These are phyloP conservation scores for Hyphopichia khmerensis DNA, from an alignment of 1,139 yeast species.

Conservation along the genomic window DNA sequence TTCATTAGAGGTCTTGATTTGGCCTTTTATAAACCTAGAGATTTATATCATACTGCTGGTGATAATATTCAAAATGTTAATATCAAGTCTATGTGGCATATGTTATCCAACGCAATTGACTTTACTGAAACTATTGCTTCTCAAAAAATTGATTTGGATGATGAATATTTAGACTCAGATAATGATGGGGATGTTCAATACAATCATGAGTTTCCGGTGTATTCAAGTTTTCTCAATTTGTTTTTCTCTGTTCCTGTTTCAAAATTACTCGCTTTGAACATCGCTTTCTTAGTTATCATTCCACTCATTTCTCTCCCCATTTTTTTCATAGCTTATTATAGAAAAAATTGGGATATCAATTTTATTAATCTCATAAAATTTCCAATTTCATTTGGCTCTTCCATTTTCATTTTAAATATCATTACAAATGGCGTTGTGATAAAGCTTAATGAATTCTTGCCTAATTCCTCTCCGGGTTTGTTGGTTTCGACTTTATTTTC, in stretches of 20 bases:
- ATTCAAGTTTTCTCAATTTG: slow-evolving; percentile 58
- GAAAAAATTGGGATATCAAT: slow-evolving; percentile 51
- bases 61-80: slow-evolving; percentile 70
- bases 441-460: slow-evolving; percentile 51
- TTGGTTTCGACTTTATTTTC: slow-evolving; percentile 42
- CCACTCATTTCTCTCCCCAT: slow-evolving; percentile 56
- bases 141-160: slow-evolving; percentile 38
- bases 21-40: slow-evolving; percentile 62
- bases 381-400: slow-evolving; percentile 52
- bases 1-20: slow-evolving; percentile 75
- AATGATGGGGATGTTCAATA: slow-evolving; percentile 1
- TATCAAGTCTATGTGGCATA: slow-evolving; percentile 73
- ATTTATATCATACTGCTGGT: slow-evolving; percentile 74
- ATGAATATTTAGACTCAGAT: slow-evolving; percentile 15
- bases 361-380: slow-evolving; percentile 45
- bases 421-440: slow-evolving; percentile 32
- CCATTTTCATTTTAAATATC: slow-evolving; percentile 36
- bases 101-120: slow-evolving; percentile 72
- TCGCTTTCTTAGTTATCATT: slow-evolving; percentile 47
- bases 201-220: slow-evolving; percentile 49
- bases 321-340: slow-evolving; percentile 42
- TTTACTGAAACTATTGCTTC: slow-evolving; percentile 43
- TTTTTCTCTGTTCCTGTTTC: slow-evolving; percentile 57
- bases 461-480: slow-evolving; percentile 51
- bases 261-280: slow-evolving; percentile 45